Conservation (phyloP, 2,329 filamentous ascomycete genomes). For the Cryphonectria japonica region DNA sequence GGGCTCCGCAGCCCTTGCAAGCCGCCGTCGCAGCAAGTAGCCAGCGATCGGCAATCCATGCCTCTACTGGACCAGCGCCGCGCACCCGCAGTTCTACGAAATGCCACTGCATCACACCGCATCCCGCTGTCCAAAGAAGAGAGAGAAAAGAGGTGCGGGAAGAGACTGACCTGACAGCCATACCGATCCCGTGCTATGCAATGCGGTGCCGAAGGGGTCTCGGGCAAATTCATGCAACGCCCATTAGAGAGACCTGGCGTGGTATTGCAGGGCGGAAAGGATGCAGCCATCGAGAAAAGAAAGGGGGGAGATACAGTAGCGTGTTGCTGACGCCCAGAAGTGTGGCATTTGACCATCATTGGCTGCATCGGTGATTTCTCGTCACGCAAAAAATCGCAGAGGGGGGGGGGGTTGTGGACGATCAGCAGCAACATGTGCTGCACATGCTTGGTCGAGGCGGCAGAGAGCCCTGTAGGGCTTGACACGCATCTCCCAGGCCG, state of each 20-base stretch:
- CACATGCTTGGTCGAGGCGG: background rate
- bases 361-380: background rate
- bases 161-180: background rate
- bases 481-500: slow-evolving; percentile 6
- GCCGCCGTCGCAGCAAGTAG: background rate
- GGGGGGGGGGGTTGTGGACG: background rate
- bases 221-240: background rate
- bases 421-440: background rate
- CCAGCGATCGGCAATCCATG: background rate
- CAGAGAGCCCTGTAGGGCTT: slow-evolving; percentile 16
- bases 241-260: background rate
- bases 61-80: background rate
- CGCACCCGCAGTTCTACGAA: background rate
- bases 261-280: background rate
- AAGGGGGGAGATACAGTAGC: background rate
- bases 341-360: background rate
- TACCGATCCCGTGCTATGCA: background rate
- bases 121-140: background rate
- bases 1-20: background rate
- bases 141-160: background rate
- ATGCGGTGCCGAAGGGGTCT: background rate
- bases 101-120: slow-evolving; percentile 10
- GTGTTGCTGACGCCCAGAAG: background rate
- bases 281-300: background rate
- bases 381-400: background rate